phyloP scores from a whole-genome alignment of 345 rosid species.

The Citrus sp. region DNA sequence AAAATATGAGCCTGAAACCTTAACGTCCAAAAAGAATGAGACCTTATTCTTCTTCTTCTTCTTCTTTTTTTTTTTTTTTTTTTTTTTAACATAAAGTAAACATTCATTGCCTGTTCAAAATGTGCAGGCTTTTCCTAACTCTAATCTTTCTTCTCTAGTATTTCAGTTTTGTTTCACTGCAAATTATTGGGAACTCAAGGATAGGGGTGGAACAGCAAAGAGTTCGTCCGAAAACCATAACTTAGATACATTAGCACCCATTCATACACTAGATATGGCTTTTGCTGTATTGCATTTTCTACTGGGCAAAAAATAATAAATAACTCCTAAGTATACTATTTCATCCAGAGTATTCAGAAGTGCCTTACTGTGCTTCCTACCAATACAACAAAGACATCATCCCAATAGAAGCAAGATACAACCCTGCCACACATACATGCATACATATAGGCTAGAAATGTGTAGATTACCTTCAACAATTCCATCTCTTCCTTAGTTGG shows the following conservation, averaged over 20 bases:
- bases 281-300: not conserved
- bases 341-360: not conserved
- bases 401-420: not conserved
- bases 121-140: not conserved
- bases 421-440: not conserved
- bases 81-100: no score
- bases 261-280: not conserved
- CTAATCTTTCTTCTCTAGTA: not conserved
- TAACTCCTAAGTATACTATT: not conserved
- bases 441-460: conserved; percentile 2
- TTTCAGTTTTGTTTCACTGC: not conserved
- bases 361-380: not conserved
- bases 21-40: not conserved
- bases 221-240: not conserved
- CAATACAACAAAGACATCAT: conserved; percentile 2
- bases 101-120: not conserved
- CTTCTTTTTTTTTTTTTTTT: no score
- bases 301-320: not conserved
- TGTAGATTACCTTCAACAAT: conserved; percentile 57
- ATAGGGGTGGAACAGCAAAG: not conserved
- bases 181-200: not conserved
- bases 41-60: no score
- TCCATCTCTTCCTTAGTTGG: conserved; percentile 99
- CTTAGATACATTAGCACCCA: not conserved
- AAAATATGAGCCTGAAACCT: not conserved